Evolutionary conservation across 257 asterid genomes (phyloP).

Genomic region (Primulina huaijiensis): DNA sequence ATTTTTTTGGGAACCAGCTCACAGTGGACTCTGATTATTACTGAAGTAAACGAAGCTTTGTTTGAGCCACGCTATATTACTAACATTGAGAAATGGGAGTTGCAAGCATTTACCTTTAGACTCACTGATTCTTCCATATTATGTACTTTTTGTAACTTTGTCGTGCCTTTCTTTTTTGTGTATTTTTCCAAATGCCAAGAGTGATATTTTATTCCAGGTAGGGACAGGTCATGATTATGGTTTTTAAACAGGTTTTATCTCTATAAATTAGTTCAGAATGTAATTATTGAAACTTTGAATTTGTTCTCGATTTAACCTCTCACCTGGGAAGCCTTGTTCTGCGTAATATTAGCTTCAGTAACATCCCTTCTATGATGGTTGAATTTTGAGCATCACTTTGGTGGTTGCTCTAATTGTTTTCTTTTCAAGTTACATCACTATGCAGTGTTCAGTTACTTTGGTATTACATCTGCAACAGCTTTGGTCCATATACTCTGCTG

Average conservation of each 20-base stretch:
- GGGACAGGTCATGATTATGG: neutral
- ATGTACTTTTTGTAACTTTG: neutral
- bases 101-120: no score
- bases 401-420: neutral
- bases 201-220: neutral
- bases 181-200: neutral
- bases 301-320: conserved; percentile 2
- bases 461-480: conserved; percentile 45
- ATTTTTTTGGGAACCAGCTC: neutral
- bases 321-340: neutral
- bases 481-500: conserved; percentile 96
- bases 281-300: neutral
- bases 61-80: no score
- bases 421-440: neutral
- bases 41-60: neutral
- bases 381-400: neutral
- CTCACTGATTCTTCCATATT: neutral
- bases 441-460: conserved; percentile 2
- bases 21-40: neutral
- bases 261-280: neutral
- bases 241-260: neutral
- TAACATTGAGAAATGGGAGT: no score
- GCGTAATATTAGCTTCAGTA: conserved; percentile 6
- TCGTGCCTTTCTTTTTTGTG: neutral
- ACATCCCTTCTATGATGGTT: neutral